These are phyloP conservation scores for Berberis vulgaris DNA, from an alignment of 164 flowering plant genomes.

Conservation along the genomic window DNA sequence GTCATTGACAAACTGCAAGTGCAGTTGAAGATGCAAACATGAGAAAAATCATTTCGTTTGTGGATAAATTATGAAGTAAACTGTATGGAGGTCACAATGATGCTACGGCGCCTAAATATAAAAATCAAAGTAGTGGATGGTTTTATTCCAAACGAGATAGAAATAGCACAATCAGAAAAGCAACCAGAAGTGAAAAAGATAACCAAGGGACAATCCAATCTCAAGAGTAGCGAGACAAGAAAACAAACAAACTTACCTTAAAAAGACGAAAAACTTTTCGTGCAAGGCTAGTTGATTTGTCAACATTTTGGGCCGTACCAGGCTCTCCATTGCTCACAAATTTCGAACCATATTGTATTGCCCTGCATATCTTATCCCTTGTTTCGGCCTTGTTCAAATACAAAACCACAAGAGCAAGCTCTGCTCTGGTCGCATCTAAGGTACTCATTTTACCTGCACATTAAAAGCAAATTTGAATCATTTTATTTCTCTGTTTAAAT, in stretches of 20 bases:
- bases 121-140: no score
- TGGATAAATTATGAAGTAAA: no score
- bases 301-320: slow-evolving; percentile 96
- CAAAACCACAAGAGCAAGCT: slow-evolving; percentile 75
- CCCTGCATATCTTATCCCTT: slow-evolving; percentile 97
- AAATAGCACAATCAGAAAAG: neutral
- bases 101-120: no score
- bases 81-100: no score
- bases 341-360: slow-evolving; percentile 97
- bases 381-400: slow-evolving; percentile 98
- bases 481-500: no score
- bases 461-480: no score
- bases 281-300: slow-evolving; percentile 87
- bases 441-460: slow-evolving; percentile 40
- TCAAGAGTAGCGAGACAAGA: neutral
- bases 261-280: slow-evolving; percentile 96
- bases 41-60: neutral
- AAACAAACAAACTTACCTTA: slow-evolving; percentile 46
- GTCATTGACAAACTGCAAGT: slow-evolving; percentile 93
- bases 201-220: neutral
- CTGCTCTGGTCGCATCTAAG: slow-evolving; percentile 79
- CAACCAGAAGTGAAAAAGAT: neutral
- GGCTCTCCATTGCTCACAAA: slow-evolving; percentile 90
- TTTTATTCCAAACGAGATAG: neutral
- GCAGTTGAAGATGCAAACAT: neutral